Conservation (phyloP, 2,329 filamentous ascomycete species). For the Phyllosticta capitalensis region DNA sequence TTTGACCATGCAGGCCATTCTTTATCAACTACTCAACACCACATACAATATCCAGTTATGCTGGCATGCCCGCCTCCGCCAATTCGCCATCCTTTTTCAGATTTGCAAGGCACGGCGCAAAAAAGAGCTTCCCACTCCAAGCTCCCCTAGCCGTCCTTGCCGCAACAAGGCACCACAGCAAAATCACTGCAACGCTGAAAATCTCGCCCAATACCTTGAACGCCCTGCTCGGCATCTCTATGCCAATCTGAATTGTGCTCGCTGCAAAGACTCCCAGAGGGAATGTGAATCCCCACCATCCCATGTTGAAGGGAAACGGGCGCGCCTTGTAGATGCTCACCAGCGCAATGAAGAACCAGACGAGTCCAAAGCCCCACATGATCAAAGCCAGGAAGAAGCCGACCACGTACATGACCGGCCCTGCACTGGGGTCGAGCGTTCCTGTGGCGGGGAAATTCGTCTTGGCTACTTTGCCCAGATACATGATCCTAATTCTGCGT, state of each 20-base stretch:
- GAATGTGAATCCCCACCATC: conserved; percentile 50
- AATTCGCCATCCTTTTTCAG: conserved; percentile 9
- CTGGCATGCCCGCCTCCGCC: not conserved
- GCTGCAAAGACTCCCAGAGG: conserved; percentile 44
- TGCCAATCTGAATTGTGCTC: conserved; percentile 32
- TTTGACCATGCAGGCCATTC: not conserved
- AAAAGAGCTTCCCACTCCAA: conserved; percentile 37
- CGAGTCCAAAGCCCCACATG: conserved; percentile 44
- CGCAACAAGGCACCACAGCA: conserved; percentile 43
- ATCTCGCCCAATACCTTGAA: conserved; percentile 40
- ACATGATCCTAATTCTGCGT: conserved; percentile 19
- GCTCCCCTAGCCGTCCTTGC: conserved; percentile 36
- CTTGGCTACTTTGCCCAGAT: conserved; percentile 34
- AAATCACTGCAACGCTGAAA: conserved; percentile 36
- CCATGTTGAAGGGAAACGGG: conserved; percentile 46
- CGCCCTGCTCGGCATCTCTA: conserved; percentile 41
- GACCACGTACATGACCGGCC: conserved; percentile 45
- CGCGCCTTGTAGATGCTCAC: conserved; percentile 28
- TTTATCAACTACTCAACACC: not conserved
- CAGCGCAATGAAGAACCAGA: conserved; percentile 42
- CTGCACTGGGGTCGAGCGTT: conserved; percentile 28
- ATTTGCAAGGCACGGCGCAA: conserved; percentile 38
- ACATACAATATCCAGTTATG: not conserved
- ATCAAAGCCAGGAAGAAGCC: conserved; percentile 41
- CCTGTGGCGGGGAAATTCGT: conserved; percentile 26